These are phyloP conservation scores for Backusella tuberculispora DNA, from an alignment of 192 early-diverging fungal genomes.

Conservation along the genomic window DNA sequence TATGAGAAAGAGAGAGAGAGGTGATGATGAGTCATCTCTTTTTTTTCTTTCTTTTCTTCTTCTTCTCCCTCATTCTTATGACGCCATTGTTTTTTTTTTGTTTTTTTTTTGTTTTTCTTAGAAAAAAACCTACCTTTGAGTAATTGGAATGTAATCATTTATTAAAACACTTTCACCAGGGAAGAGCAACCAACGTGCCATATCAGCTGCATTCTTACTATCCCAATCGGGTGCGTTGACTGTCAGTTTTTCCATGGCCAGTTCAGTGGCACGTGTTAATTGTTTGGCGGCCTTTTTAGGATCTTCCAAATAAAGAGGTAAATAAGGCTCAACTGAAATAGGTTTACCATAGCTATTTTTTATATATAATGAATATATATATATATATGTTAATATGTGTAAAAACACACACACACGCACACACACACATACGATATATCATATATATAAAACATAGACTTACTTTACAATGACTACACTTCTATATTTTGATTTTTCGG, in stretches of 20 bases:
- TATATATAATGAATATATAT: background rate
- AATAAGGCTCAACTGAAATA: constrained; percentile 43
- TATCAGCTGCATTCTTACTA: constrained; percentile 41
- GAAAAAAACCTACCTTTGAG: constrained; percentile 51
- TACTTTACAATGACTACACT: constrained; percentile 47
- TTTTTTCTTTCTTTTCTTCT: background rate
- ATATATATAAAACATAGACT: constrained; percentile 5
- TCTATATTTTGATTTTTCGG: constrained; percentile 54
- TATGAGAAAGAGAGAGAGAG: background rate
- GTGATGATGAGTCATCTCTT: background rate
- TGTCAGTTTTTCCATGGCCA: constrained; percentile 46
- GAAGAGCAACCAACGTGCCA: constrained; percentile 47
- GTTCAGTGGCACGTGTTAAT: constrained; percentile 44
- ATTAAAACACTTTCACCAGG: constrained; percentile 36
- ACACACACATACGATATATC: background rate
- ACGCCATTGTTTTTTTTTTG: background rate
- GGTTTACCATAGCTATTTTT: constrained; percentile 47
- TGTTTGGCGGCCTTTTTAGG: constrained; percentile 43
- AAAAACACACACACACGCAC: no score
- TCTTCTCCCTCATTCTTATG: background rate
- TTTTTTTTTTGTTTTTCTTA: no score
- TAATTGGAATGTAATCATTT: constrained; percentile 49
- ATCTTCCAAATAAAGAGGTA: constrained; percentile 45
- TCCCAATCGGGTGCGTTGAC: constrained; percentile 59
- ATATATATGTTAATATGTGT: background rate